Conservation (phyloP, 306 rosid species). For the Nissolia schottii region DNA sequence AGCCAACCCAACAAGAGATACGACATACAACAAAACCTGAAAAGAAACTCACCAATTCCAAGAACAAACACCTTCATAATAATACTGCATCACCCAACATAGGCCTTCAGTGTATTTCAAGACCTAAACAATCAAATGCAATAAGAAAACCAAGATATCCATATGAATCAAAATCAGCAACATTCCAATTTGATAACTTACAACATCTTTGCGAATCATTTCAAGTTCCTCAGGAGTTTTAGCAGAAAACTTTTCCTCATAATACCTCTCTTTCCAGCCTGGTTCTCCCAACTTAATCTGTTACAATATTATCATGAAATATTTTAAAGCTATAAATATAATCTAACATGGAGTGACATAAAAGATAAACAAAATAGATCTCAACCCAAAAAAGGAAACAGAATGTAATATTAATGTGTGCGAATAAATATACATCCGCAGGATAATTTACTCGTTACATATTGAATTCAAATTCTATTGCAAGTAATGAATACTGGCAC, state of each 20-base stretch:
- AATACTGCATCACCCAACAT: constrained; percentile 97
- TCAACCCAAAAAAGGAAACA: neutral
- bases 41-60: constrained; percentile 83
- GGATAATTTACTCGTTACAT: neutral
- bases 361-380: neutral
- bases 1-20: constrained; percentile 1
- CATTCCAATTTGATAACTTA: constrained; percentile 42
- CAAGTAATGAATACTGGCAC: constrained; percentile 3
- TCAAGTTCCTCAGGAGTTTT: constrained; percentile 87
- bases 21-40: neutral
- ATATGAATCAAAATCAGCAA: constrained; percentile 15
- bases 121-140: constrained; percentile 49
- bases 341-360: neutral
- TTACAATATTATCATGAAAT: constrained; percentile 14
- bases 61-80: constrained; percentile 97
- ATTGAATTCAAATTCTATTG: neutral
- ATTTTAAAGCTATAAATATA: constrained; percentile 32
- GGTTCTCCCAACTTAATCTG: constrained; percentile 85
- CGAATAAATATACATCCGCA: neutral
- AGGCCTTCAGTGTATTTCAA: constrained; percentile 92
- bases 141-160: constrained; percentile 22
- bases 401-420: neutral
- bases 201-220: constrained; percentile 77
- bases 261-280: constrained; percentile 98
- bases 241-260: constrained; percentile 78